These are phyloP conservation scores for Clonostachys chloroleuca DNA, from an alignment of 2,329 filamentous ascomycete species.

Conservation along the genomic window DNA sequence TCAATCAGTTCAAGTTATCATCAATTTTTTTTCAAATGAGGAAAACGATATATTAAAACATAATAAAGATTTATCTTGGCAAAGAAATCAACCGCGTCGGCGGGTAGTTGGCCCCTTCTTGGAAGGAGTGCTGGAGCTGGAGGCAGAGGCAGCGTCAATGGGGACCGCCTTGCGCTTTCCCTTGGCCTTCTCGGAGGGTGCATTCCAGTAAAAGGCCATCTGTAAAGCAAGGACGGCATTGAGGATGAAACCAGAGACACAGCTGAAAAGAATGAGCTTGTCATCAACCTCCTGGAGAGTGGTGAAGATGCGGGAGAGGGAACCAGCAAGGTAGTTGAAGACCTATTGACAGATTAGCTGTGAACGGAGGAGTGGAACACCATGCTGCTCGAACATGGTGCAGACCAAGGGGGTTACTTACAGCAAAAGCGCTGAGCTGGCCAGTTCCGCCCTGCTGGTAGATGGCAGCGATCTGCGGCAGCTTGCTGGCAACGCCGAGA, in stretches of 20 bases:
- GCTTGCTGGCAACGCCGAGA: slow-evolving; percentile 82
- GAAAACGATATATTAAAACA: background rate
- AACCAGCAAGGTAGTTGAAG: slow-evolving; percentile 95
- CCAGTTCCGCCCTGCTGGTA: slow-evolving; percentile 84
- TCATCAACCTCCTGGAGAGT: slow-evolving; percentile 97
- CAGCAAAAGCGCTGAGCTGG: slow-evolving; percentile 93
- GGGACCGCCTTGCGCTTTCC: slow-evolving; percentile 31
- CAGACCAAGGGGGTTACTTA: slow-evolving; percentile 40
- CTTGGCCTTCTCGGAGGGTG: slow-evolving; percentile 42
- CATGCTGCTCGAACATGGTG: background rate
- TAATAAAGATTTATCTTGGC: background rate
- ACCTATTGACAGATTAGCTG: slow-evolving; percentile 57
- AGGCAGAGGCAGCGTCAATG: slow-evolving; percentile 15
- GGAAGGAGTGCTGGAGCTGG: slow-evolving; percentile 14
- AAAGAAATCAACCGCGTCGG: slow-evolving; percentile 28
- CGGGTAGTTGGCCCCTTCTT: slow-evolving; percentile 38
- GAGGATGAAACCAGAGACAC: slow-evolving; percentile 84
- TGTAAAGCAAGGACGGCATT: slow-evolving; percentile 84
- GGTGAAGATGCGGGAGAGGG: slow-evolving; percentile 92
- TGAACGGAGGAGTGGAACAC: background rate
- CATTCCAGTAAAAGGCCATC: slow-evolving; percentile 97
- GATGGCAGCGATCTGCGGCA: slow-evolving; percentile 88
- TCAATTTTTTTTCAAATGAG: background rate
- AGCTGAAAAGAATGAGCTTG: slow-evolving; percentile 92
- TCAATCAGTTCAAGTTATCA: background rate